Conservation (phyloP, 805 yeast species). For the Teunomyces barrocoloradensis region DNA sequence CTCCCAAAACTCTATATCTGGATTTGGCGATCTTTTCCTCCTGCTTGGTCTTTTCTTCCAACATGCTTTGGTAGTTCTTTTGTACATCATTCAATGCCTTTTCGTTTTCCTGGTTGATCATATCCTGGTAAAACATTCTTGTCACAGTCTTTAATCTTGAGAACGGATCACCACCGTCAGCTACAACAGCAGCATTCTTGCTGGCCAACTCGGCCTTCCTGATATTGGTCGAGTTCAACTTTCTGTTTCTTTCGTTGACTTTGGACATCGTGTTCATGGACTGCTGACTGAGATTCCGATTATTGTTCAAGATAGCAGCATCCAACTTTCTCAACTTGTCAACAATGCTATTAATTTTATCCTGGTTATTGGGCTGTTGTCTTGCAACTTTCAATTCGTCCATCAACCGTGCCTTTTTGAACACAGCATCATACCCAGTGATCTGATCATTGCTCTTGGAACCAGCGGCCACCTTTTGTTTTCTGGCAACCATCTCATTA, state of each 20-base stretch:
- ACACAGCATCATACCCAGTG: slow-evolving; percentile 61
- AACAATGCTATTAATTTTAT: slow-evolving; percentile 22
- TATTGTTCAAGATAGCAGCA: slow-evolving; percentile 41
- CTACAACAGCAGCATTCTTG: slow-evolving; percentile 27
- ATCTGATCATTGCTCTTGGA: slow-evolving; percentile 16
- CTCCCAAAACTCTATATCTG: slow-evolving; percentile 57
- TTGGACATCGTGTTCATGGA: slow-evolving; percentile 55
- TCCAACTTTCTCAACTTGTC: slow-evolving; percentile 46
- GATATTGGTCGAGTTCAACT: slow-evolving; percentile 70
- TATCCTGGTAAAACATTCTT: slow-evolving; percentile 68
- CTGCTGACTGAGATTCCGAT: slow-evolving; percentile 33
- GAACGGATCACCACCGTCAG: slow-evolving; percentile 72
- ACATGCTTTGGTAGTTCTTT: slow-evolving; percentile 38
- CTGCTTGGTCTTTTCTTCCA: slow-evolving; percentile 43
- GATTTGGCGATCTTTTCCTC: slow-evolving; percentile 47
- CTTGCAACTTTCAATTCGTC: slow-evolving; percentile 75
- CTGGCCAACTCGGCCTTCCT: slow-evolving; percentile 76
- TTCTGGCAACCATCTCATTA: slow-evolving; percentile 71
- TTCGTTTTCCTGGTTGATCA: slow-evolving; percentile 56
- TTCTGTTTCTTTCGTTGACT: slow-evolving; percentile 83
- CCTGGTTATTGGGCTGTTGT: slow-evolving; percentile 47
- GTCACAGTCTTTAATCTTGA: slow-evolving; percentile 86
- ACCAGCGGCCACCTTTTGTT: slow-evolving; percentile 61
- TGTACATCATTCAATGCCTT: slow-evolving; percentile 55
- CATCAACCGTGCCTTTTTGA: slow-evolving; percentile 65